These are phyloP conservation scores for Smittium culicis DNA, from an alignment of 371 early-diverging fungal species.

Conservation along the genomic window DNA sequence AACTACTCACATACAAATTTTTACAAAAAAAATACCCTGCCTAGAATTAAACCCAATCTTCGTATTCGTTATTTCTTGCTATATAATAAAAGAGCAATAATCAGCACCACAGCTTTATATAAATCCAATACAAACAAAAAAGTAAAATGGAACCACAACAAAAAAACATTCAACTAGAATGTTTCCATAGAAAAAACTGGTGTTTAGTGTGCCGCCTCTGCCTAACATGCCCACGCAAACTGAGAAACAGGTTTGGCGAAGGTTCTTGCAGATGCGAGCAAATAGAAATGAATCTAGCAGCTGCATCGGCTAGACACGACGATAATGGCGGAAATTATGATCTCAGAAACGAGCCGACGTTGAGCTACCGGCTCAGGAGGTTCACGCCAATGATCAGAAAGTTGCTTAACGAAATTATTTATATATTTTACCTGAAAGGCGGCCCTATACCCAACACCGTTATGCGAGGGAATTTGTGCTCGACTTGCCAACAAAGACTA, in stretches of 20 bases:
- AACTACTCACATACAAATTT: too few species aligned
- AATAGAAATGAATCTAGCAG: not conserved
- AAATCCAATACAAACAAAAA: too few species aligned
- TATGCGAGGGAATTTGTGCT: not conserved
- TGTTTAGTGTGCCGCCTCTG: not conserved
- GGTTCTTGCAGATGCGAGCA: not conserved
- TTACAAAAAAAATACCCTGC: too few species aligned
- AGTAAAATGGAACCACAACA: too few species aligned
- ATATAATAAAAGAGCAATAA: too few species aligned
- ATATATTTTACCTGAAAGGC: slow-evolving; percentile 5
- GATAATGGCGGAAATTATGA: too few species aligned
- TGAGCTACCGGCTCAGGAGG: slow-evolving; percentile 2
- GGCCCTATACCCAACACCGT: not conserved
- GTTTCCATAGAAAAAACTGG: slow-evolving; percentile 8
- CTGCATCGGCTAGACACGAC: not conserved
- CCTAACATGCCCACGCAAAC: slow-evolving; percentile 2
- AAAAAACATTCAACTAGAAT: too few species aligned
- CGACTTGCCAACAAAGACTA: slow-evolving; percentile 6
- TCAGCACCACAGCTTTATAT: too few species aligned
- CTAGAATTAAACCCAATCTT: too few species aligned
- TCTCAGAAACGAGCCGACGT: not conserved
- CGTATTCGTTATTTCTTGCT: too few species aligned
- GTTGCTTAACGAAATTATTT: not conserved
- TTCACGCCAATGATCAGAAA: not conserved
- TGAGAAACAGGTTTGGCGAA: slow-evolving; percentile 1